These are phyloP conservation scores for Akanthomyces dipterigenus DNA, from an alignment of 2,329 filamentous ascomycete species.

Conservation along the genomic window DNA sequence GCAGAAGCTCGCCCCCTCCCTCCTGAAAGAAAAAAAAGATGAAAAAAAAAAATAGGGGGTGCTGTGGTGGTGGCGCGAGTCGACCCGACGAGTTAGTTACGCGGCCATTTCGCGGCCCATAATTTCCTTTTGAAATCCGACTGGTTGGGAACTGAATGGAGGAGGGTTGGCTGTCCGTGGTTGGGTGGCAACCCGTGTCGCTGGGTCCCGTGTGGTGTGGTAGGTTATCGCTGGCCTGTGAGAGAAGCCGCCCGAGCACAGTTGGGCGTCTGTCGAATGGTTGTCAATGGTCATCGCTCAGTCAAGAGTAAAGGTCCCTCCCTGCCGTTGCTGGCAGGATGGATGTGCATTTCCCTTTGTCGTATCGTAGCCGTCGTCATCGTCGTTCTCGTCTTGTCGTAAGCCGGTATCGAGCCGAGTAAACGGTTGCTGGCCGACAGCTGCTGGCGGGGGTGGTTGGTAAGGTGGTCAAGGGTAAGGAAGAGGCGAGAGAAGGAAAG, in stretches of 20 bases:
- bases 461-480: conserved; percentile 4
- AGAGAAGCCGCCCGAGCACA: not conserved
- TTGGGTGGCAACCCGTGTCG: not conserved
- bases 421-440: not conserved
- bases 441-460: conserved; percentile 8
- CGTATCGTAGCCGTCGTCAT: not conserved
- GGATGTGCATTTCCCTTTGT: not conserved
- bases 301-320: not conserved
- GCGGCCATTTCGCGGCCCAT: conserved; percentile 11
- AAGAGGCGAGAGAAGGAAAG: not conserved
- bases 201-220: not conserved
- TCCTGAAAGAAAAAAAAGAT: not conserved
- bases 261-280: not conserved
- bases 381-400: not conserved
- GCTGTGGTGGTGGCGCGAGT: conserved; percentile 2
- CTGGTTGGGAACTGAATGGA: not conserved
- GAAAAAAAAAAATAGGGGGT: conserved; percentile 6
- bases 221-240: not conserved
- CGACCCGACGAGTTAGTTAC: conserved; percentile 2
- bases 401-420: not conserved
- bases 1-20: not conserved
- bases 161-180: not conserved
- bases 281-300: not conserved
- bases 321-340: not conserved
- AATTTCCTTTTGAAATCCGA: conserved; percentile 7